Base-by-base conservation (phyloP, 345 rosid genomes). In the Aurinia saxatilis region DNA sequence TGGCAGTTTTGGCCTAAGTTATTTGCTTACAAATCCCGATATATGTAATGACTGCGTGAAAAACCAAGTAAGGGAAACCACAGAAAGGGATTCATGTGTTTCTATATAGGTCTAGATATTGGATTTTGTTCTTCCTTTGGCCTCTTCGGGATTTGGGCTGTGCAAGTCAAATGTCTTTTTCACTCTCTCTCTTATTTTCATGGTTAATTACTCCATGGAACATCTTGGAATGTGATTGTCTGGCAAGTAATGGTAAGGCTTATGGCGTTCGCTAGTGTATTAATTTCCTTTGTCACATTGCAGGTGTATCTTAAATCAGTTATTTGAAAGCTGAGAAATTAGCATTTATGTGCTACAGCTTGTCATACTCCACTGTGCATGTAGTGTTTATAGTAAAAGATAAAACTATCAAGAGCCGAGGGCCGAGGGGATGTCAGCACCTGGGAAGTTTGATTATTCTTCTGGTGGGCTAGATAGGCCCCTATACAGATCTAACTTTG, bases 361-460 rank as follows among this genome's bases (percentile, higher is more conserved):
- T 80, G 84, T 80, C 83, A 85, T 81, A 84, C 82, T 59, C 81
- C 66, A 68, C 75, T 75, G 80, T 65, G 60, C 69, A 68, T 75
- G 58, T 69, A 72, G 72, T 80, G 77, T 66, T 71, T 57, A 64
- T 73, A 68, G 76, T 57, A 68, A 17, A 37, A 25, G 61, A 63
- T 75, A 66, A 70, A 67, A 69, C 72, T 82, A 54, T 53, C 65
- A 59, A 64, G 78, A 73, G 63, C 75, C 79, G 79, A 76, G 79
- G 79, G 63, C 75, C 79, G 79, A 76, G 79, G 79, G 78, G 65
- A 83, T 82, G 91, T 86, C 95, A 41, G 81, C 82, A 71, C 80
- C 95, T 72, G 86, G 91, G 77, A 86, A 85, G 81, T 82, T 83
- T 55, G 98, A 86, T 70, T 73, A 70, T 75, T 79, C 96, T 72